phyloP scores from a whole-genome alignment of 768 basidiomycete genomes.

The Leccinum incarnatum region DNA sequence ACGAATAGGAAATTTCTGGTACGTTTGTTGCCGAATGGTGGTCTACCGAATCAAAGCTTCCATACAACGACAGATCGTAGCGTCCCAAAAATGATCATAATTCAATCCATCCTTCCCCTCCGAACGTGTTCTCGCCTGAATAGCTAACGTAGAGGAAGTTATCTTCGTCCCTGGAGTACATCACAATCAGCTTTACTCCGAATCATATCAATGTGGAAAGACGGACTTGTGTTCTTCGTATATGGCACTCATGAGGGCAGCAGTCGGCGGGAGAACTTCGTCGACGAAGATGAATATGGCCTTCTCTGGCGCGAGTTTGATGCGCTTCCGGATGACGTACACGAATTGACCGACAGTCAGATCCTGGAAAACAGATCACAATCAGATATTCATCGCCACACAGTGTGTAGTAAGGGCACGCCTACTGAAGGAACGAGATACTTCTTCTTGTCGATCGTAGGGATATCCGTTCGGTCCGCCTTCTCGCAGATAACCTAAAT shows the following conservation, averaged over 20 bases:
- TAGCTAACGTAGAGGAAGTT: slow-evolving; percentile 98
- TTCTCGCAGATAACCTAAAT: slow-evolving; percentile 98
- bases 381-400: slow-evolving; percentile 29
- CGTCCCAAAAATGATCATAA: slow-evolving; percentile 25
- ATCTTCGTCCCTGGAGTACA: slow-evolving; percentile 82
- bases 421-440: slow-evolving; percentile 95
- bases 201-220: background rate
- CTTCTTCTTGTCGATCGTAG: slow-evolving; percentile 99
- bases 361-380: slow-evolving; percentile 52
- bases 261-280: slow-evolving; percentile 96
- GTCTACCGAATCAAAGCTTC: slow-evolving; percentile 27
- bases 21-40: slow-evolving; percentile 26
- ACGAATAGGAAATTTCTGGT: slow-evolving; percentile 13
- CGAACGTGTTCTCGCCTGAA: slow-evolving; percentile 98
- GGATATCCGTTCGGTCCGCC: slow-evolving; percentile 97
- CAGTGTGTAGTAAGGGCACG: slow-evolving; percentile 5
- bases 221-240: slow-evolving; percentile 99
- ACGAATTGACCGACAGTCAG: slow-evolving; percentile 98
- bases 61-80: slow-evolving; percentile 22
- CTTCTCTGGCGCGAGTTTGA: slow-evolving; percentile 99
- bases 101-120: slow-evolving; percentile 38
- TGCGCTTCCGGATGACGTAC: slow-evolving; percentile 99
- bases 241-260: slow-evolving; percentile 96
- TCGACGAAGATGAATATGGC: slow-evolving; percentile 99
- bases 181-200: slow-evolving; percentile 26